phyloP scores from a whole-genome alignment of 768 basidiomycete species.

The Boletus subcaerulescens region DNA sequence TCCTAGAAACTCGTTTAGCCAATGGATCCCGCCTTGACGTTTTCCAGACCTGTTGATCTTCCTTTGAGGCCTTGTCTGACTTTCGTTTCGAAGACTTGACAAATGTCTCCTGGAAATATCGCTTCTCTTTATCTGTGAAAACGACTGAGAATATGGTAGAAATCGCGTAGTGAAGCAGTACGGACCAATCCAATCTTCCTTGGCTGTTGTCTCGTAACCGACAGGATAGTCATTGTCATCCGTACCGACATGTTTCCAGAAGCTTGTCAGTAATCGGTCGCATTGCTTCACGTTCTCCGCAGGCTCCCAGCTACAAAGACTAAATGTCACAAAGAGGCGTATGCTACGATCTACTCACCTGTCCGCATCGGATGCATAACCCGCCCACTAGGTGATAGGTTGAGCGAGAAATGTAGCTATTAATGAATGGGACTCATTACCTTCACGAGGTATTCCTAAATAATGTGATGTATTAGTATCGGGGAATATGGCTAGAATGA shows the following conservation, averaged over 20 bases:
- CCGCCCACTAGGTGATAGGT: constrained; percentile 54
- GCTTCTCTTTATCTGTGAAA: constrained; percentile 39
- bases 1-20: constrained; percentile 11
- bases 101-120: constrained; percentile 32
- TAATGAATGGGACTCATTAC: constrained; percentile 32
- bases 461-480: not conserved
- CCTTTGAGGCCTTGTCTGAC: constrained; percentile 14
- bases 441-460: constrained; percentile 68
- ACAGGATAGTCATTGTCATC: constrained; percentile 54
- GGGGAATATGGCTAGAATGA: not conserved
- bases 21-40: not conserved
- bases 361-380: constrained; percentile 54
- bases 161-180: not conserved
- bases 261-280: constrained; percentile 55
- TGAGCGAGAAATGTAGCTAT: not conserved
- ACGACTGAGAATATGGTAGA: not conserved
- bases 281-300: constrained; percentile 55
- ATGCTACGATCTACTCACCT: constrained; percentile 39
- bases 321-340: not conserved
- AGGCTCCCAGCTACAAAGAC: constrained; percentile 63
- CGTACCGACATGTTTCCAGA: constrained; percentile 58
- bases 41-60: constrained; percentile 18
- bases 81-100: constrained; percentile 17
- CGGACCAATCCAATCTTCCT: constrained; percentile 57
- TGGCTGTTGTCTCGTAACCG: constrained; percentile 45